phyloP scores from a whole-genome alignment of 192 early-diverging fungal genomes.

The Lunasporangiospora selenospora region DNA sequence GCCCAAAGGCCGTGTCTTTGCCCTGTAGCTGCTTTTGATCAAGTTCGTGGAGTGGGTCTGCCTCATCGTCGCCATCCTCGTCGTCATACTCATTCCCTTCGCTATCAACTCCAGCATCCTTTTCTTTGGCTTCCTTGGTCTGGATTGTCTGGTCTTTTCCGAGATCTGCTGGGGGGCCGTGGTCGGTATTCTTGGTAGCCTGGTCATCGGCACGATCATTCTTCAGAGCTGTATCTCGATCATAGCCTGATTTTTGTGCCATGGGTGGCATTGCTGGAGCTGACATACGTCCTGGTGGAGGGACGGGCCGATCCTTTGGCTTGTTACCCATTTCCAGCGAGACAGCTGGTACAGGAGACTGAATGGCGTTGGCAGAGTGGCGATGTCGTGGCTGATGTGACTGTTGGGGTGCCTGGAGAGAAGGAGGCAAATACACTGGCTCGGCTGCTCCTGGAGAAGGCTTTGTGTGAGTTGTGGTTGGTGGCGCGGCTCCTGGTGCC shows the following conservation, averaged over 20 bases:
- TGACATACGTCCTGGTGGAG: slow-evolving; percentile 10
- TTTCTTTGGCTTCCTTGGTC: no score
- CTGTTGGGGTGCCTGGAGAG: slow-evolving; percentile 34
- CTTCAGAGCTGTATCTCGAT: no score
- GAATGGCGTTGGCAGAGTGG: slow-evolving; percentile 8
- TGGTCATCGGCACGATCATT: no score
- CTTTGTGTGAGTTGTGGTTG: background rate
- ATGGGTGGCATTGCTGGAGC: no score
- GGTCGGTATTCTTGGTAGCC: no score
- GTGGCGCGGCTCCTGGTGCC: background rate
- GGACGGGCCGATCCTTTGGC: slow-evolving; percentile 11
- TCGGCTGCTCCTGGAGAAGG: slow-evolving; percentile 12
- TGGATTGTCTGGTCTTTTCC: no score
- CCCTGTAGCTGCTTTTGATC: no score
- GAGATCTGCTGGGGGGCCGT: no score
- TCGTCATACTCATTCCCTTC: slow-evolving; percentile 10
- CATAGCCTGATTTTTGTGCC: no score
- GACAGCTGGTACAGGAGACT: slow-evolving; percentile 4
- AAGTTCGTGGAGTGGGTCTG: no score
- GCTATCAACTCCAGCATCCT: no score
- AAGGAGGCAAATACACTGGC: slow-evolving; percentile 8
- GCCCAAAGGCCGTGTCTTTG: background rate
- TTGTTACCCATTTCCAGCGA: no score
- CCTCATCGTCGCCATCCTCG: slow-evolving; percentile 1
- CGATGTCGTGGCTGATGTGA: slow-evolving; percentile 35